Base-by-base conservation (phyloP, 2,329 filamentous ascomycete genomes). In the Ceratocystis huliohia region DNA sequence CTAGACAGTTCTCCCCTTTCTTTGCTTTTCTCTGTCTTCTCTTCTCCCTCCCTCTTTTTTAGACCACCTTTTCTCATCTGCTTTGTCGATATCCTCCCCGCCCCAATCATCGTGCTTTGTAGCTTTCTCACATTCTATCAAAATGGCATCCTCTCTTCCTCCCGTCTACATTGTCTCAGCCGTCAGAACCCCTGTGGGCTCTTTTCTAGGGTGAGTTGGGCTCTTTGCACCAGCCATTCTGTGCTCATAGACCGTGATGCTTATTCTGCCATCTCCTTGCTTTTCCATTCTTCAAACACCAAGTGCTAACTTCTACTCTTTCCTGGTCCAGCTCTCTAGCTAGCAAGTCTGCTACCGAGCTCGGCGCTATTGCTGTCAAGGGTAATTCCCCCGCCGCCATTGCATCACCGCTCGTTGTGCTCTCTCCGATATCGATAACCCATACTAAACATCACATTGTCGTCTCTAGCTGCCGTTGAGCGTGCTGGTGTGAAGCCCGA, bases 141-240 rank as follows among this genome's bases (percentile, higher is more conserved):
- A 66, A 67, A 66, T 66, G 64, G 46, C 67, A 53, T 65, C 78
- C 84, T 72, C 68, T 71, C 84, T 92, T 70, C 88, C 91, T 71
- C 83, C 91, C 68, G 93, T 99, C 71, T 99, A 99, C 80, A 96
- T 99, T 74, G 91, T 96, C 74, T 94, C 94, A 68, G 88, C 87
- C 70, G 89, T 86, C 73, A 86, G 92, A 78, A 99, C 94, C 70
- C 94, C 94, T 65, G 83, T 96, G 70, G 94, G 94, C 73, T 92
- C 89, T 71, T 99, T 99, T 79, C 84, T 96, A 74, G 94, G 94
- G 91, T 96, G 78, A 69, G 76, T 44, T 33, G 3, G n/a, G 10
- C 66, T 44, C 61, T 61, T 44, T 68, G 17, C 48, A 22, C 13
- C 48, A 15, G 3, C 10, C 3, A 5, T 25, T 53, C 48, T 48